Conservation (phyloP, 2,329 filamentous ascomycete species). For the Akanthomyces muscarius region DNA sequence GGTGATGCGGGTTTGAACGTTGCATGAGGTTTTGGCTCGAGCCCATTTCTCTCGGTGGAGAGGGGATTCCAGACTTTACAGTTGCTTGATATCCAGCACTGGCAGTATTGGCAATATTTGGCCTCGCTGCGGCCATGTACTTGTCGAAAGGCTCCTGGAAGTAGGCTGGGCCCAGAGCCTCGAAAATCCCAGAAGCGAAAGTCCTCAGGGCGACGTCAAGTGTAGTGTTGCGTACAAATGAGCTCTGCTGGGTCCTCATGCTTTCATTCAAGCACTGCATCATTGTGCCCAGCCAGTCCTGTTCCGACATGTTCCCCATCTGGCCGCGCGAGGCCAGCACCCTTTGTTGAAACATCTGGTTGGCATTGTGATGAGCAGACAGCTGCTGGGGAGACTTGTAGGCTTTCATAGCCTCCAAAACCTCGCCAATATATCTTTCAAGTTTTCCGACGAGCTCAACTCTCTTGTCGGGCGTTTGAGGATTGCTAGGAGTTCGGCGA, state of each 20-base stretch:
- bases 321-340: constrained; percentile 1
- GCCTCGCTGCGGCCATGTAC: neutral
- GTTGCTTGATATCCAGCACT: neutral
- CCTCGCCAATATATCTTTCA: neutral
- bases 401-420: neutral
- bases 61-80: neutral
- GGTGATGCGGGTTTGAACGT: neutral
- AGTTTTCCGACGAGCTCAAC: neutral
- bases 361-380: constrained; percentile 7
- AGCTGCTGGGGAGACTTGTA: constrained; percentile 8
- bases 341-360: constrained; percentile 13
- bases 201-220: constrained; percentile 8
- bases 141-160: constrained; percentile 4
- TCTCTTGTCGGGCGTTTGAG: neutral
- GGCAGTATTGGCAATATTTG: neutral
- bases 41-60: constrained; percentile 5
- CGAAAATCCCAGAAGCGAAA: neutral
- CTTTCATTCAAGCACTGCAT: constrained; percentile 14
- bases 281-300: constrained; percentile 11
- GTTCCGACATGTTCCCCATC: neutral
- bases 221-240: constrained; percentile 1
- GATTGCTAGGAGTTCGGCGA: neutral
- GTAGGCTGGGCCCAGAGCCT: constrained; percentile 1
- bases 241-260: constrained; percentile 3
- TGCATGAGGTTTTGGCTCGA: neutral